Evolutionary conservation across 139 green algal species (phyloP).

Genomic region (Haematococcus sp.): DNA sequence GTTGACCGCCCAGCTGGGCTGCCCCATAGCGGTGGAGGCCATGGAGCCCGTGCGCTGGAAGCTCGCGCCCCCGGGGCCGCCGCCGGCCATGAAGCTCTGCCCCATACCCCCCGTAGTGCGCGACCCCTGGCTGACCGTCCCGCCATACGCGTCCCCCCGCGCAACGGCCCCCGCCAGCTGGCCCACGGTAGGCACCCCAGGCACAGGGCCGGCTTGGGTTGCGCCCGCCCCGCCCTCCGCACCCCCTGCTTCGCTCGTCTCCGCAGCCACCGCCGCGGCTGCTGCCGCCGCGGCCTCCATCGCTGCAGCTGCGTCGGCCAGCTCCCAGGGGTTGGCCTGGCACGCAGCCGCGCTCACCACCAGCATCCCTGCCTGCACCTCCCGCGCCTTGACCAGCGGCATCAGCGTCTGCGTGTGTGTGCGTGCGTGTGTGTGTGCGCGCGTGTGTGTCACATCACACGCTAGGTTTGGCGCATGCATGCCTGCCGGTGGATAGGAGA

Average conservation of each 20-base stretch:
- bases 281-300: background rate
- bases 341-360: background rate
- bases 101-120: slow-evolving; percentile 1
- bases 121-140: background rate
- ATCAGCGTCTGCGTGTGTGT: slow-evolving; percentile 48
- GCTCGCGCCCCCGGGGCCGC: background rate
- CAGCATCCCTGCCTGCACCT: slow-evolving; percentile 44
- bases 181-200: slow-evolving; percentile 26
- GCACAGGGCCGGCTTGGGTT: slow-evolving; percentile 10
- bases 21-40: too few species aligned
- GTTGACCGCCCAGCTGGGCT: too few species aligned
- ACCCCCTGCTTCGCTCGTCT: background rate
- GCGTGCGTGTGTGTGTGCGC: too few species aligned
- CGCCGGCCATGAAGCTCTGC: background rate
- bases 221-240: slow-evolving; percentile 1
- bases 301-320: slow-evolving; percentile 28
- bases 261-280: background rate
- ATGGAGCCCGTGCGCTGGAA: too few species aligned
- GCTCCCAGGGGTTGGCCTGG: slow-evolving; percentile 54
- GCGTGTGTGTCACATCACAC: too few species aligned
- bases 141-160: slow-evolving; percentile 2
- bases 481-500: too few species aligned
- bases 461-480: too few species aligned
- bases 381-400: slow-evolving; percentile 46
- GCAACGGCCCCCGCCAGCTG: slow-evolving; percentile 30